Base-by-base conservation (phyloP, 2,329 filamentous ascomycete species). In the Colletotrichum acutatum region DNA sequence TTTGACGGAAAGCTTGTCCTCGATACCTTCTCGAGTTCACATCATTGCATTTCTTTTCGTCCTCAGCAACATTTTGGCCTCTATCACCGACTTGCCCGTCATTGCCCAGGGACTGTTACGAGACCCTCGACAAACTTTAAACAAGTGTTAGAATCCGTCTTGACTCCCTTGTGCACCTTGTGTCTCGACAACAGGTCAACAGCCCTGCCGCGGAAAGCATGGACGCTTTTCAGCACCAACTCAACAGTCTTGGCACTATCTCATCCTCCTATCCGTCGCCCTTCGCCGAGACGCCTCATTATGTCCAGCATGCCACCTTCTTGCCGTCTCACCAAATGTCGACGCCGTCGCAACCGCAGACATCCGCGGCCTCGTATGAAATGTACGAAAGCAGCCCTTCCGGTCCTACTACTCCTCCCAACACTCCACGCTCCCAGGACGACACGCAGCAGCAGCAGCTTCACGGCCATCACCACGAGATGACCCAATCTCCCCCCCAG, bases 331-430 rank as follows among this genome's bases (percentile, higher is more conserved):
- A 89, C 71, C 85, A 87, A 79, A 90, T 88, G 59, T 83, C 90
- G 75, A 88, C 89, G 57, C 88, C 89, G 76, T 81, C 91, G 75
- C 86, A 88, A 76, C 82, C 85, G 75, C 86, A 85, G 75, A 80
- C 82, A 64, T 80, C 83, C 52, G 80, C 81, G 72, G 82, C 84
- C 75, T 87, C 88, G 85, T 86, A 88, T 77, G 83, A 85, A 64
- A 82, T 87, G 69, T 91, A 91, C 83, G 87, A 87, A 71, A 89
- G 83, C 78, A 88, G 90, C 80, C 87, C 88, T 77, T 89, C 91
- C 78, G 91, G 89, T 58, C 90, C 90, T 75, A 86, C 90, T 78
- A 91, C 89, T 26, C 88, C 89, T 19, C 90, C 90, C 46, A 90
- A 90, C 79, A 90, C 90, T 30, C 89, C 90, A 46, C 88, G 86